These are phyloP conservation scores for Penicillium antarcticum DNA, from an alignment of 495 filamentous ascomycete species.

Conservation along the genomic window DNA sequence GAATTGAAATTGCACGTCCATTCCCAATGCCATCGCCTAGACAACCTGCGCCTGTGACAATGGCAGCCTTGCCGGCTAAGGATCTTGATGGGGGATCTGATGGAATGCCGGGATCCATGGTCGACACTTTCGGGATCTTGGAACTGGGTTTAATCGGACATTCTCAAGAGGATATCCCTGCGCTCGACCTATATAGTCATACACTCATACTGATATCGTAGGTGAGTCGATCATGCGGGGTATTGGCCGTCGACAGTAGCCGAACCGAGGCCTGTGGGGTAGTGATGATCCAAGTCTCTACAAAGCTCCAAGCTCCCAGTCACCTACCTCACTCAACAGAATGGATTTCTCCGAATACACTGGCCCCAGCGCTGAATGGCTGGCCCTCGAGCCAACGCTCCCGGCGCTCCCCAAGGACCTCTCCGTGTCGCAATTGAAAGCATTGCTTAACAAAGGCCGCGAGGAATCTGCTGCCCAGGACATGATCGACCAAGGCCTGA, in stretches of 20 bases:
- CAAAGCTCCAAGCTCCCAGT: too few species aligned
- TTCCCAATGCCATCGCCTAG: conserved; percentile 55
- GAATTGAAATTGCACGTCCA: conserved; percentile 54
- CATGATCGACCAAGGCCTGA: conserved; percentile 25
- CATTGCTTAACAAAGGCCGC: conserved; percentile 27
- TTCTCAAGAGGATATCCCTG: too few species aligned
- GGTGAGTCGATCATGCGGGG: conserved; percentile 15
- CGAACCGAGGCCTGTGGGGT: conserved; percentile 20
- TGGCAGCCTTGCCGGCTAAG: conserved; percentile 47
- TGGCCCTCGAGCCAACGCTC: conserved; percentile 32
- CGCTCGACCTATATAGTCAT: too few species aligned
- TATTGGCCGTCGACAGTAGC: conserved; percentile 2
- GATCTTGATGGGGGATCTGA: conserved; percentile 26
- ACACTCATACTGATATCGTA: too few species aligned
- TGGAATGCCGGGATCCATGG: conserved; percentile 17
- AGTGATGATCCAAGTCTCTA: background rate
- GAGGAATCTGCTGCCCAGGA: conserved; percentile 29
- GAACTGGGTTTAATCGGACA: background rate
- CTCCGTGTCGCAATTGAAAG: conserved; percentile 22
- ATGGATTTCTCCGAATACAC: conserved; percentile 43
- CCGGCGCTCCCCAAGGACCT: conserved; percentile 16
- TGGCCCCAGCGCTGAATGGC: conserved; percentile 39
- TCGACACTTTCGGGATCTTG: background rate
- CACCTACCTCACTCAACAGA: background rate
- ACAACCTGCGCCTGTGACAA: conserved; percentile 58